phyloP scores from a whole-genome alignment of 2,329 filamentous ascomycete species.

The Aspergillus sp. region DNA sequence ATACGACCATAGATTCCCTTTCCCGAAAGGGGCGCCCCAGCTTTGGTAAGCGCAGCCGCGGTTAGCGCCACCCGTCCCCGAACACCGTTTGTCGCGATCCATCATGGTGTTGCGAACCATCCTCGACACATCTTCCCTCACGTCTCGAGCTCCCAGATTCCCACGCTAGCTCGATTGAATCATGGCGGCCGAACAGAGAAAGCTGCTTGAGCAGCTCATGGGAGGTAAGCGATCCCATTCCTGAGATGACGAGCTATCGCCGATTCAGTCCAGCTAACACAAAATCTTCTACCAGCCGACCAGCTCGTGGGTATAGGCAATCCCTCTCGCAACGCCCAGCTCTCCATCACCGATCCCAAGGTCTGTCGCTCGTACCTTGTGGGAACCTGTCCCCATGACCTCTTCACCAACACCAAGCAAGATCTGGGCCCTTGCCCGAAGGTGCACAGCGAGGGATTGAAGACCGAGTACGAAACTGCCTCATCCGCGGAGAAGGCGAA shows the following conservation, averaged over 20 bases:
- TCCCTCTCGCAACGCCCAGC: constrained; percentile 70
- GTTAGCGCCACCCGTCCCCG: constrained; percentile 24
- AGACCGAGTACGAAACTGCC: constrained; percentile 80
- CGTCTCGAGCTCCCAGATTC: background rate
- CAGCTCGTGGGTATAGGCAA: constrained; percentile 77
- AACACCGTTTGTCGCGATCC: constrained; percentile 7
- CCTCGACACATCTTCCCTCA: background rate
- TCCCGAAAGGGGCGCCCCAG: constrained; percentile 6
- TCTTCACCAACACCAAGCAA: constrained; percentile 99
- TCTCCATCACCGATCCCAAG: constrained; percentile 86
- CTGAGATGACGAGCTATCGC: background rate
- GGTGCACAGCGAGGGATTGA: constrained; percentile 82
- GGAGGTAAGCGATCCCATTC: constrained; percentile 41
- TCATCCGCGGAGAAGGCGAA: constrained; percentile 68
- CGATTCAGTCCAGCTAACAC: constrained; percentile 24
- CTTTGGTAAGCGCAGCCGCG: constrained; percentile 22
- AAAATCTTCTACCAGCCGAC: constrained; percentile 40
- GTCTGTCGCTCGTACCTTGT: constrained; percentile 92
- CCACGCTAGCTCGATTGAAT: constrained; percentile 12
- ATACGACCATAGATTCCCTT: background rate
- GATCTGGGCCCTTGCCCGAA: constrained; percentile 88
- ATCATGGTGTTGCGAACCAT: constrained; percentile 2
- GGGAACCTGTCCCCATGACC: constrained; percentile 94
- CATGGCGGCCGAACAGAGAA: constrained; percentile 97
- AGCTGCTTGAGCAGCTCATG: constrained; percentile 94